Base-by-base conservation (phyloP, 1,284 basidiomycete genomes). In the Meira miltonrushii region DNA sequence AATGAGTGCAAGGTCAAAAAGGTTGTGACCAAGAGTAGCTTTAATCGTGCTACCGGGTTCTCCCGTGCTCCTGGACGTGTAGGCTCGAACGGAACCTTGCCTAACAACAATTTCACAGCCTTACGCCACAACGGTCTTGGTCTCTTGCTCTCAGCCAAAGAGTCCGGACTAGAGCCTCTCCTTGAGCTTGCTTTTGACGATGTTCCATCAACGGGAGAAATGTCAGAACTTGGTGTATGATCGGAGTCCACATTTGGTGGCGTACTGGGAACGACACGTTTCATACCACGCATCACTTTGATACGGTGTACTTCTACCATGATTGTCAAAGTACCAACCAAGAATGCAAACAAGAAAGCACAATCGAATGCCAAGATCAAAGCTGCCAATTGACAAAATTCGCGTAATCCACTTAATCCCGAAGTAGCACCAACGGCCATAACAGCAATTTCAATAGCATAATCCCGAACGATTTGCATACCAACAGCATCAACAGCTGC, bases 341-440 rank as follows among this genome's bases (percentile, higher is more conserved):
- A 89, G 80, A 96, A 95, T 0, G 90, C 90, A 79, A 89, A 89
- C 64, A 96, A 85, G 79, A 92, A 84, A 53, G 92, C 74, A 79
- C 92, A 95, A 79, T 98, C 94, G 57, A 92, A 84, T 10, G 84
- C 83, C 56, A 98, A 83, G 56, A 91, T 85, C 39, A 97, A 80
- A 0, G 91, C 92, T 1, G 92, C 93, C 13, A 98, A 85, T 37
- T 92, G 89, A 79, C 94, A 98, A 72, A 97, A 95, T 79, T 98
- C 93, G 68, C 86, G 87, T 54, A 98, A 82, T 6, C 95, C 95
- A 37, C 88, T 87, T 37, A 97, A 90, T 55, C 87, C 87, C 66
- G 87, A 88, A 69, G 88, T 86, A 1, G 92, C 92, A 21, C 94
- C 94, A 23, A 93, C 84, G 39, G 88, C 81, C 15, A 98, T 84